phyloP scores from a whole-genome alignment of 225 moss, liverwort and hornwort genomes.

The Sphagnum contortum region DNA sequence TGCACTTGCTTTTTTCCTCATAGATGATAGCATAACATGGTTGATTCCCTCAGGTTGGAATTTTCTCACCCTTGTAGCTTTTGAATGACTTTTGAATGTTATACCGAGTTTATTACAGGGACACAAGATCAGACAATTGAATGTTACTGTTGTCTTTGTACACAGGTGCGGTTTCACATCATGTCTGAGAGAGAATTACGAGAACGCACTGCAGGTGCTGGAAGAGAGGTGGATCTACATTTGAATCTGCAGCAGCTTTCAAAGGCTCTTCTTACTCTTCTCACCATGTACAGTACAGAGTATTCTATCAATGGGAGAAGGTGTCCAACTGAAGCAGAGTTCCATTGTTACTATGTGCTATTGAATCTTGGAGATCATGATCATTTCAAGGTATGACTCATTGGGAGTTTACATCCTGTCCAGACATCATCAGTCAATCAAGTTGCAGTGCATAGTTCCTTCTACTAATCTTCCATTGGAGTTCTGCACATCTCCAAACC shows the following conservation, averaged over 20 bases:
- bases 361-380: slow-evolving; percentile 76
- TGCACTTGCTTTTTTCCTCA: too few species aligned
- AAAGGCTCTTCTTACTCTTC: slow-evolving; percentile 71
- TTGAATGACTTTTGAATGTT: too few species aligned
- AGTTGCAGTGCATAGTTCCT: too few species aligned
- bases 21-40: too few species aligned
- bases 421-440: too few species aligned
- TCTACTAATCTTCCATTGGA: too few species aligned
- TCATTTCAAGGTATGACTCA: slow-evolving; percentile 39
- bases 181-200: slow-evolving; percentile 79
- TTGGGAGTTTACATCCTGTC: background rate
- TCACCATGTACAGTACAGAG: slow-evolving; percentile 61
- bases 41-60: too few species aligned
- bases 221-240: slow-evolving; percentile 65
- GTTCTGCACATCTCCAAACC: too few species aligned
- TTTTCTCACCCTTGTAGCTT: too few species aligned
- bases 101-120: too few species aligned
- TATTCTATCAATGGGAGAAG: slow-evolving; percentile 35
- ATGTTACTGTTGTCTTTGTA: background rate
- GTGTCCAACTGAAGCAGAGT: slow-evolving; percentile 70
- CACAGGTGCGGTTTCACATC: slow-evolving; percentile 93
- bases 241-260: slow-evolving; percentile 91
- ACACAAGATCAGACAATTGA: background rate
- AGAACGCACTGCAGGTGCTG: slow-evolving; percentile 39
- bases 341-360: slow-evolving; percentile 73